phyloP scores from a whole-genome alignment of 805 yeast species.

The Lipomyces starkeyi region DNA sequence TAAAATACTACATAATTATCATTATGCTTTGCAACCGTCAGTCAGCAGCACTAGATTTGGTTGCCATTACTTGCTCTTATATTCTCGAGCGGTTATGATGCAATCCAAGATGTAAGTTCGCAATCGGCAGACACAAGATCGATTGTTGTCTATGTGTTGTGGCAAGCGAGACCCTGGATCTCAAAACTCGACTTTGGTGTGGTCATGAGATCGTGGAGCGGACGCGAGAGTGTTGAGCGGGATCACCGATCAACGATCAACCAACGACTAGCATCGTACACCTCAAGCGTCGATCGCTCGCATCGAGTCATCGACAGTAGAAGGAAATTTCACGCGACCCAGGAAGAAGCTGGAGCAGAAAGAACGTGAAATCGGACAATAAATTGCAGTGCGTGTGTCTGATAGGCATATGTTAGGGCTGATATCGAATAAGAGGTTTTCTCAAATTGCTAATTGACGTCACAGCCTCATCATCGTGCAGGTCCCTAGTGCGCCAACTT shows the following conservation, averaged over 20 bases:
- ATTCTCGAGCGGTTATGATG: no score
- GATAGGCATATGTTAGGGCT: neutral
- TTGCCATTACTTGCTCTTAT: no score
- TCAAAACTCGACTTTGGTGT: neutral
- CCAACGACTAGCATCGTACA: no score
- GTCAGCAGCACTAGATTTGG: no score
- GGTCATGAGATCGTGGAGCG: neutral
- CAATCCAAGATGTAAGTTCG: neutral
- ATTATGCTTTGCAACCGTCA: neutral
- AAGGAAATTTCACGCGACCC: neutral
- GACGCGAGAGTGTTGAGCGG: neutral
- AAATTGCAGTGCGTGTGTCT: neutral
- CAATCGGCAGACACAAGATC: neutral
- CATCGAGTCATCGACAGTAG: no score
- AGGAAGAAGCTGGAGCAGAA: neutral
- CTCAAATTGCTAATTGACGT: neutral
- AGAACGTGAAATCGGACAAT: neutral
- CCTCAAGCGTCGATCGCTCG: neutral
- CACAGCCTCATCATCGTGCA: neutral
- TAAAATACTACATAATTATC: neutral
- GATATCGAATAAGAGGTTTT: neutral
- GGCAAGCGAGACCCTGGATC: neutral
- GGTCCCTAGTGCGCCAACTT: neutral
- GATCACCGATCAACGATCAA: no score
- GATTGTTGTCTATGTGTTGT: neutral